These are phyloP conservation scores for Sesbania bispinosa DNA, from an alignment of 306 rosid genomes.

Conservation along the genomic window DNA sequence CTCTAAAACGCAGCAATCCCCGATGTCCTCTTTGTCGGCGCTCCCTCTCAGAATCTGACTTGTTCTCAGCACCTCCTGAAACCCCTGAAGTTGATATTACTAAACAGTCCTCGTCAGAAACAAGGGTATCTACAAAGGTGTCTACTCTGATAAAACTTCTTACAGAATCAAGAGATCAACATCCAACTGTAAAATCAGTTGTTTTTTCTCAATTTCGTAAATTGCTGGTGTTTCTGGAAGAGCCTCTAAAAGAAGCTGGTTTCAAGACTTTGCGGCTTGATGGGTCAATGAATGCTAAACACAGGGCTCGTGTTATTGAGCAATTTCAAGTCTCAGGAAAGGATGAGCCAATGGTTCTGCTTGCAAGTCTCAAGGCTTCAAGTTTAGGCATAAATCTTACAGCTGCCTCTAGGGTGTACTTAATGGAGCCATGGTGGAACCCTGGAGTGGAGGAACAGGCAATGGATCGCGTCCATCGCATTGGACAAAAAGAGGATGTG, in stretches of 20 bases:
- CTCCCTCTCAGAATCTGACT: slow-evolving; percentile 48
- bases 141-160: slow-evolving; percentile 65
- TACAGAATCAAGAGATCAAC: slow-evolving; percentile 42
- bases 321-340: slow-evolving; percentile 41
- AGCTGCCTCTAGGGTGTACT: slow-evolving; percentile 70
- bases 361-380: slow-evolving; percentile 80
- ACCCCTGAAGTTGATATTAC: slow-evolving; percentile 30
- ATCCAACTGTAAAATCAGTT: slow-evolving; percentile 60
- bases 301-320: slow-evolving; percentile 53
- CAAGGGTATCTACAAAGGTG: slow-evolving; percentile 50
- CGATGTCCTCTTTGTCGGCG: slow-evolving; percentile 82
- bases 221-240: slow-evolving; percentile 58
- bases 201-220: slow-evolving; percentile 79
- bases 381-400: slow-evolving; percentile 79
- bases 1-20: slow-evolving; percentile 41
- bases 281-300: slow-evolving; percentile 70
- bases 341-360: slow-evolving; percentile 51
- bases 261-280: slow-evolving; percentile 67
- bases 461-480: slow-evolving; percentile 80
- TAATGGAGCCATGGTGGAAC: slow-evolving; percentile 96
- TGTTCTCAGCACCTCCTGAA: slow-evolving; percentile 67
- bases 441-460: slow-evolving; percentile 90
- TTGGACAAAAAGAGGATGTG: slow-evolving; percentile 76
- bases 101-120: slow-evolving; percentile 16
- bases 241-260: slow-evolving; percentile 63